phyloP scores from a whole-genome alignment of 129 eudicot genomes.

The Arctium lappa region DNA sequence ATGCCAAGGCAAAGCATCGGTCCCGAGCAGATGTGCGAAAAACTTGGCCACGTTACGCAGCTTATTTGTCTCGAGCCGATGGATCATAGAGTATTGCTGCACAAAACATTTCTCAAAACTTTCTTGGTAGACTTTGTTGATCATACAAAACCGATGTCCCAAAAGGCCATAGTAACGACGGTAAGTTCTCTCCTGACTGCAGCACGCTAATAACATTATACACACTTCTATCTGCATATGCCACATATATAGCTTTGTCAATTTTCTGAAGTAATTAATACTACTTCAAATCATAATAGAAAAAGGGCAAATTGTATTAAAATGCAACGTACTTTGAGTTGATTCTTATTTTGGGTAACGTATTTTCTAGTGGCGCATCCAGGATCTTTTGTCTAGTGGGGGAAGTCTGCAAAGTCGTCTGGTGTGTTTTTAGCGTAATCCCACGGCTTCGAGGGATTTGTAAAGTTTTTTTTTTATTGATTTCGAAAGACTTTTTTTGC shows the following conservation, averaged over 20 bases:
- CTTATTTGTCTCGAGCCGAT: slow-evolving; percentile 89
- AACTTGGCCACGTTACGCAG: slow-evolving; percentile 89
- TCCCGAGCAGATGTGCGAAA: slow-evolving; percentile 91
- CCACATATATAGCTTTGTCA: background rate
- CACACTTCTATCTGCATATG: slow-evolving; percentile 96
- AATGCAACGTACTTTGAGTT: no score
- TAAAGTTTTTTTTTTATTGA: no score
- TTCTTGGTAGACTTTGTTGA: slow-evolving; percentile 83
- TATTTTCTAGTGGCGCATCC: no score
- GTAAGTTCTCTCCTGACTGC: slow-evolving; percentile 96
- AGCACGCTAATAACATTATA: slow-evolving; percentile 87
- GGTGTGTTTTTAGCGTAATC: no score
- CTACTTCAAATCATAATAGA: background rate
- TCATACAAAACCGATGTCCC: slow-evolving; percentile 97
- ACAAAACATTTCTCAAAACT: slow-evolving; percentile 86
- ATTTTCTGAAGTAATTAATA: background rate
- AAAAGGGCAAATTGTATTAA: no score
- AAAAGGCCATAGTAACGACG: slow-evolving; percentile 87
- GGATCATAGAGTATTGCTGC: slow-evolving; percentile 94
- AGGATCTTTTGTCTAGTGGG: no score
- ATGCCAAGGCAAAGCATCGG: slow-evolving; percentile 92
- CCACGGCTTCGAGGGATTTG: no score
- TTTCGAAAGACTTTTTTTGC: no score
- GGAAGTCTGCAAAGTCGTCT: no score
- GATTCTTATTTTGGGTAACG: no score